phyloP scores from a whole-genome alignment of 2,329 filamentous ascomycete genomes.

The Penicillium thymicola region DNA sequence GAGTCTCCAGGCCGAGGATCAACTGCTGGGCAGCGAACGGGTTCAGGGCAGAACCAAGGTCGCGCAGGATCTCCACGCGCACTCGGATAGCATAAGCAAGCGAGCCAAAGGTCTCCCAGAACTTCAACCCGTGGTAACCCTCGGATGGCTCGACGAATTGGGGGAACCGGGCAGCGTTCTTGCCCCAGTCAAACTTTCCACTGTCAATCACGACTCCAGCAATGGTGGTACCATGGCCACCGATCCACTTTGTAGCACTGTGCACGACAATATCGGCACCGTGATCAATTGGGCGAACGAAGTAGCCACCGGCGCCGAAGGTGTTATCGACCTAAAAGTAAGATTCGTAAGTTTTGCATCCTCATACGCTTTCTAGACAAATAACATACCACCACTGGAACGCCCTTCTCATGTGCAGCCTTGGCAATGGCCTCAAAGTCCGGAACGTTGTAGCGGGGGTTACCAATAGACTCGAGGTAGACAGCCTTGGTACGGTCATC shows the following conservation, averaged over 20 bases:
- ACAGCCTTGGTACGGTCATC: slow-evolving; percentile 92
- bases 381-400: slow-evolving; percentile 58
- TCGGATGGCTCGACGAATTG: slow-evolving; percentile 83
- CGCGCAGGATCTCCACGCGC: slow-evolving; percentile 84
- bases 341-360: background rate
- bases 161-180: slow-evolving; percentile 78
- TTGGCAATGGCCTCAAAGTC: slow-evolving; percentile 85
- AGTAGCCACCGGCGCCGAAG: slow-evolving; percentile 90
- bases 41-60: slow-evolving; percentile 77
- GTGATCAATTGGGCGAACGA: slow-evolving; percentile 78
- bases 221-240: slow-evolving; percentile 89
- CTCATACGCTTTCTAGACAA: background rate
- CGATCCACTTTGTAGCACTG: slow-evolving; percentile 96
- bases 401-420: slow-evolving; percentile 68
- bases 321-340: slow-evolving; percentile 80
- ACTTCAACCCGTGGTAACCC: slow-evolving; percentile 89
- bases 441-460: slow-evolving; percentile 88
- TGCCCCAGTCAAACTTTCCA: slow-evolving; percentile 92
- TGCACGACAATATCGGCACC: slow-evolving; percentile 93
- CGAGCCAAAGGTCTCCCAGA: slow-evolving; percentile 86
- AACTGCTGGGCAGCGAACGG: slow-evolving; percentile 93
- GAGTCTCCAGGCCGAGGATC: slow-evolving; percentile 81
- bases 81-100: slow-evolving; percentile 83
- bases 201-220: slow-evolving; percentile 81
- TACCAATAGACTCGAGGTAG: slow-evolving; percentile 89